Evolutionary conservation across 768 basidiomycete genomes (phyloP), one percentile per base, ranked within the genome.

Genomic region (Rhizopogon roseolus): DNA sequence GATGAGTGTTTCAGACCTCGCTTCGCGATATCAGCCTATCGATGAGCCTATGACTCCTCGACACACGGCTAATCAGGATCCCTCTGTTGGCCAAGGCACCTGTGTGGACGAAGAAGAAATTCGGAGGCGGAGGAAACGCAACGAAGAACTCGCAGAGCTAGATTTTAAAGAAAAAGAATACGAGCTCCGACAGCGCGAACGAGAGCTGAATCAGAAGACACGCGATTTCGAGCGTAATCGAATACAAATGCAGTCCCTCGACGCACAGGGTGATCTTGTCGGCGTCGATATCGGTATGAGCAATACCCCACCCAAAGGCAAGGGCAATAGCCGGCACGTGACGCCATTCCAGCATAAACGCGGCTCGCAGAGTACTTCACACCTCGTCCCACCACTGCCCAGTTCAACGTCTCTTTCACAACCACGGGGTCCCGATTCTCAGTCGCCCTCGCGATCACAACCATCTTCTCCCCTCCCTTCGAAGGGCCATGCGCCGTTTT

Each of bases 171-270:
- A 82, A 54, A 82, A 78, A 56, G 84, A 86, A 54, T 71, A 74
- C 42, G 73, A 76, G 37, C 68, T 86, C 14, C 71, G 69, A 19
- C 73, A 80, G 49, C 72, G 79, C 34, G 83, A 86, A 61, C 75
- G 72, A 10, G 82, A 84, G 25, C 71, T 86, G 45, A 71, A 79
- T 50, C 67, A 77, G 58, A 76, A 77, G 8, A 67, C 78, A 8
- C 76, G 76, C 22, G 82, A 86, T 58, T 63, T 88, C 19, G 84
- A 87, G 52, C 70, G 71, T 48, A 83, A 88, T 50, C 76, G 80
- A 11, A 70, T 74, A 22, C 69, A 70, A 11, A 70, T 74, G 27
- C 69, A 70, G 1, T 63, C 75, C 38, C 62, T 71, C 13, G 75
- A 69, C 41, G 62, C 73, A 17, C 75, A 65, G 16, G 62, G 66